These are phyloP conservation scores for Torulaspora franciscae DNA, from an alignment of 805 yeast species.

Conservation along the genomic window DNA sequence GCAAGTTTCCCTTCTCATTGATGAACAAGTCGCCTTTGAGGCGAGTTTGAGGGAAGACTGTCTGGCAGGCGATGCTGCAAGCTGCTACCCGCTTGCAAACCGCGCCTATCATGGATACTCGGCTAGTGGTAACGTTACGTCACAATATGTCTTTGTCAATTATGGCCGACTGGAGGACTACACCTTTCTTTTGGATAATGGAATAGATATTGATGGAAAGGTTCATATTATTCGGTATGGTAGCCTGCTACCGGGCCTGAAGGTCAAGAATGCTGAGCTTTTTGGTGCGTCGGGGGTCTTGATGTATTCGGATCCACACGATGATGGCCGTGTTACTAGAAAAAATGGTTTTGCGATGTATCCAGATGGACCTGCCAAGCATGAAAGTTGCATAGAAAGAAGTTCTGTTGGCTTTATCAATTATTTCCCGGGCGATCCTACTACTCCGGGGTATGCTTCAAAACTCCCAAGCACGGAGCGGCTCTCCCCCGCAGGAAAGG, in stretches of 20 bases:
- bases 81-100: slow-evolving; percentile 37
- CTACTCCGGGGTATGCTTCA: slow-evolving; percentile 69
- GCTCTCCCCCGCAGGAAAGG: slow-evolving; percentile 38
- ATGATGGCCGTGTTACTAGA: slow-evolving; percentile 53
- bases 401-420: slow-evolving; percentile 56
- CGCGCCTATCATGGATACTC: slow-evolving; percentile 62
- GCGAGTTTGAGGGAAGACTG: slow-evolving; percentile 51
- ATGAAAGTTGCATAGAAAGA: slow-evolving; percentile 55
- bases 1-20: slow-evolving; percentile 34
- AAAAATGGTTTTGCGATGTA: slow-evolving; percentile 52
- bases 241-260: slow-evolving; percentile 46
- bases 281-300: slow-evolving; percentile 61
- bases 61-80: slow-evolving; percentile 39
- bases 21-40: slow-evolving; percentile 39
- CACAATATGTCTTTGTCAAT: slow-evolving; percentile 53
- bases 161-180: slow-evolving; percentile 59
- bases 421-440: slow-evolving; percentile 70
- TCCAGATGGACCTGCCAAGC: slow-evolving; percentile 65
- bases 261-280: slow-evolving; percentile 56
- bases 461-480: slow-evolving; percentile 39
- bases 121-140: slow-evolving; percentile 55
- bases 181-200: slow-evolving; percentile 35
- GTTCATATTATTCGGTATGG: slow-evolving; percentile 58
- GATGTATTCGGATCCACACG: slow-evolving; percentile 40
- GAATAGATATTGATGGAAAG: slow-evolving; percentile 47